Evolutionary conservation across 768 basidiomycete species (phyloP), one percentile per base, ranked within the genome.

Genomic region (Leccinum uliginosum): DNA sequence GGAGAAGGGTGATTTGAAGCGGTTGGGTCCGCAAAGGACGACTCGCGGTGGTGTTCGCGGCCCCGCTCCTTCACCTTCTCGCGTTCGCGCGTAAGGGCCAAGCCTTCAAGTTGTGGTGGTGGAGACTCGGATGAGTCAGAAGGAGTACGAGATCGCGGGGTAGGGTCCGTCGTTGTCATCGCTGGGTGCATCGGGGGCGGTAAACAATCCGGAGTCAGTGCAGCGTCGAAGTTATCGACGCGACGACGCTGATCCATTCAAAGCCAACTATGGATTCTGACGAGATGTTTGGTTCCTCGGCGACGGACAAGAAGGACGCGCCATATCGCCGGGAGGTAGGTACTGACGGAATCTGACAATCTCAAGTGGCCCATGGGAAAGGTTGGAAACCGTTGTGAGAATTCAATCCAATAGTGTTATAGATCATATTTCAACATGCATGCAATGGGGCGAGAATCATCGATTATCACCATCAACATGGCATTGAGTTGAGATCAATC

Each of bases 361-460:
- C 64, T 85, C 56, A 86, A 86, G 66, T 84, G 80, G 80, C 85
- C 83, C 7, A 77, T 75, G 59, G 80, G 78, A 2, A 85, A 23
- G 83, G 83, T 3, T 82, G 83, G 82, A 74, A 63, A 58, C 76
- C 74, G 44, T 69, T 84, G 55, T 70, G 40, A 43, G 40, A 19
- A 43, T 43, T 19, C 10, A 19, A 38, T 38, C 38, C 38, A 38
- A n/a, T 38, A 43, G 19, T 43, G 12, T 43, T 43, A 19, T 19
- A 43, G 11, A 43, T 40, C 40, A 43, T 19, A 43, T 43, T 11
- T 43, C 40, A 19, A 19, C 40, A 43, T 43, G 5, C 40, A 43
- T 43, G 19, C 40, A 43, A 43, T 43, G 40, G 40, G 19, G 17
- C n/a, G 40, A 19, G 19, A 40, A 40, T 19, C n/a, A 40, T 40